These are phyloP conservation scores for Verruconis gallopava DNA, from an alignment of 2,329 filamentous ascomycete species.

Conservation along the genomic window DNA sequence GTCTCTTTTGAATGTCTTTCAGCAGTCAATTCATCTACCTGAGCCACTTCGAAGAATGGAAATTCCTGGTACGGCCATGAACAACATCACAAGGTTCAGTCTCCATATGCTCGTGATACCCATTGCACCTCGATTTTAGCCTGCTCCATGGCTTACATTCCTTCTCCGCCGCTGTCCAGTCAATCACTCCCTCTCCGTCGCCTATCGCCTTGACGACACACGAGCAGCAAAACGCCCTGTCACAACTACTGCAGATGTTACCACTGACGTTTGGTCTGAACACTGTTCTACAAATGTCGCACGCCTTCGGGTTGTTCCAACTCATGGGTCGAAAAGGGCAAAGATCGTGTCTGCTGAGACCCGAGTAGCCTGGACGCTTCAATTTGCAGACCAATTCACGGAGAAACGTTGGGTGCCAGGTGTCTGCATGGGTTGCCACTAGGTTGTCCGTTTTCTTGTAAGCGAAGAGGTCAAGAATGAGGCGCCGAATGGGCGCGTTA, in stretches of 20 bases:
- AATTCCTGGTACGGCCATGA: no score
- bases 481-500: constrained; percentile 24
- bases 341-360: constrained; percentile 28
- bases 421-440: constrained; percentile 32
- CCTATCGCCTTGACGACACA: constrained; percentile 21
- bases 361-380: constrained; percentile 32
- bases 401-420: constrained; percentile 36
- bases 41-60: no score
- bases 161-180: constrained; percentile 19
- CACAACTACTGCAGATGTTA: constrained; percentile 29
- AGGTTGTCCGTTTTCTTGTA: constrained; percentile 40
- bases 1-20: no score
- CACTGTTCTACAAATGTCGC: constrained; percentile 26
- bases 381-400: constrained; percentile 33
- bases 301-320: constrained; percentile 22
- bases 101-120: constrained; percentile 15
- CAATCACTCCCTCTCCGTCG: constrained; percentile 14
- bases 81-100: constrained; percentile 9
- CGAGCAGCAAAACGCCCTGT: constrained; percentile 26
- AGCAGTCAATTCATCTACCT: no score
- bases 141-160: constrained; percentile 26
- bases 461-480: constrained; percentile 37
- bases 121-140: constrained; percentile 11
- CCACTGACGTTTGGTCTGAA: constrained; percentile 26
- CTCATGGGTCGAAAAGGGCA: constrained; percentile 26